Evolutionary conservation across 208 protist genomes (phyloP), one percentile per base, ranked within the genome.

Genomic region (Crithidia brevicula): DNA sequence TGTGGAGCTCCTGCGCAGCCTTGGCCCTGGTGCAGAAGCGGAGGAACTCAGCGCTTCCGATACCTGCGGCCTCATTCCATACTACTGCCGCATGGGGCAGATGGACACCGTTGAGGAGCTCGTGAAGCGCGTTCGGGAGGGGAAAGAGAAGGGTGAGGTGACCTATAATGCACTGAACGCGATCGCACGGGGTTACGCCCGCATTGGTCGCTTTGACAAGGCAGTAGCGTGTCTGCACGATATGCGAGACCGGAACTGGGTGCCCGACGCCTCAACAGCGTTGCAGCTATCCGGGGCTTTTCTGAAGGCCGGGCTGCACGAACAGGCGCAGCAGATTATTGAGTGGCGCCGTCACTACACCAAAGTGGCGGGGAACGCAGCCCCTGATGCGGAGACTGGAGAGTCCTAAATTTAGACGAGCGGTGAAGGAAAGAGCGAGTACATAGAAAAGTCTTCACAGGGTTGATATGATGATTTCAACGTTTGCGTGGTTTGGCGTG

Each of bases 341-440:
- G 80, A 96, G 61, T 96, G 91, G 89, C 69, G 91, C 13, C 81
- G 88, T 8, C 86, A 92, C 68, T 94, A 94, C 64, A 76, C 85
- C 5, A 95, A 92, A 27, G 72, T 78, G 13, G 72, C 69, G 0
- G 72, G 62, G 18, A 57, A 6, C 13, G n/a, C 46, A 0, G 33
- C 61, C 18, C 8, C 61, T 28, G 22, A 23, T 22, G 54, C 15
- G 6, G 54, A 60, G 22, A n/a, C 54, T 1, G 23, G 36, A 3
- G 54, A 60, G 36, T 30, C 8, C 20, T 60, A 33, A 25, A n/a
- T n/a, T n/a, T n/a, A n/a, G n/a, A n/a, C n/a, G n/a, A n/a, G n/a
- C n/a, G n/a, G n/a, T n/a, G n/a, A n/a, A n/a, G n/a, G 11, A 27
- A 38, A 9, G 13, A 18, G 50, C 10, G 3, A 15, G n/a, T 43